Evolutionary conservation across 2,329 filamentous ascomycete genomes (phyloP).

Genomic region (Ustulina deusta): DNA sequence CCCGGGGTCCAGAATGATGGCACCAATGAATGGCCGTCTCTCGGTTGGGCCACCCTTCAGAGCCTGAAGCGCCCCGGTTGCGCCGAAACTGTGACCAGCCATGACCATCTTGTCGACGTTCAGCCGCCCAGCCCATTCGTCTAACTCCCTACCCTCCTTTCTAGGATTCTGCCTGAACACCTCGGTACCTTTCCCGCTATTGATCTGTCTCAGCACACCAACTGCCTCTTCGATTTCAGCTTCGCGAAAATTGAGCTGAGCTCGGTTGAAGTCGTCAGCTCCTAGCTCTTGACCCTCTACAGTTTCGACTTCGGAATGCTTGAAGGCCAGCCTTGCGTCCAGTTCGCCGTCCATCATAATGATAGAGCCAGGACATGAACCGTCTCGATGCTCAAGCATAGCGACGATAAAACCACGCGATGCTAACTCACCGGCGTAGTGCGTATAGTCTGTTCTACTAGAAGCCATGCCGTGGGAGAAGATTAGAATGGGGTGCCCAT

Average conservation of each 20-base stretch:
- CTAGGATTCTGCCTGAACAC: conserved; percentile 59
- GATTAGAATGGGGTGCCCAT: conserved; percentile 59
- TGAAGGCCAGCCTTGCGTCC: conserved; percentile 53
- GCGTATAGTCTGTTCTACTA: conserved; percentile 64
- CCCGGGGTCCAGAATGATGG: conserved; percentile 73
- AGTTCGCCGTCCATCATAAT: conserved; percentile 51
- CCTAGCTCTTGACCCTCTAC: conserved; percentile 43
- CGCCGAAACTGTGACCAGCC: conserved; percentile 74
- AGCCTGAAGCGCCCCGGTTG: conserved; percentile 71
- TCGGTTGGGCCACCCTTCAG: conserved; percentile 62
- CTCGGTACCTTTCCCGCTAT: conserved; percentile 54
- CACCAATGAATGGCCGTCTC: conserved; percentile 64
- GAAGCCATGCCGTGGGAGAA: conserved; percentile 66
- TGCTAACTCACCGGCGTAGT: conserved; percentile 63
- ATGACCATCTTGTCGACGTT: conserved; percentile 67
- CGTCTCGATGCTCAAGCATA: conserved; percentile 65
- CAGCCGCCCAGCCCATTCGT: conserved; percentile 65
- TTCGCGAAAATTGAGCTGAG: conserved; percentile 63
- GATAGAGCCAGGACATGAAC: conserved; percentile 61
- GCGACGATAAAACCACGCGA: conserved; percentile 63
- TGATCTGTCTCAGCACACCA: conserved; percentile 55
- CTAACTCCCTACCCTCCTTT: conserved; percentile 60
- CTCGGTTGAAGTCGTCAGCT: conserved; percentile 55
- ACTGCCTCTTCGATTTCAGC: conserved; percentile 63
- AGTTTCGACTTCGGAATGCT: conserved; percentile 54